Evolutionary conservation across 768 basidiomycete genomes (phyloP), one percentile per base, ranked within the genome.

Genomic region (Lactifluus piperatus): DNA sequence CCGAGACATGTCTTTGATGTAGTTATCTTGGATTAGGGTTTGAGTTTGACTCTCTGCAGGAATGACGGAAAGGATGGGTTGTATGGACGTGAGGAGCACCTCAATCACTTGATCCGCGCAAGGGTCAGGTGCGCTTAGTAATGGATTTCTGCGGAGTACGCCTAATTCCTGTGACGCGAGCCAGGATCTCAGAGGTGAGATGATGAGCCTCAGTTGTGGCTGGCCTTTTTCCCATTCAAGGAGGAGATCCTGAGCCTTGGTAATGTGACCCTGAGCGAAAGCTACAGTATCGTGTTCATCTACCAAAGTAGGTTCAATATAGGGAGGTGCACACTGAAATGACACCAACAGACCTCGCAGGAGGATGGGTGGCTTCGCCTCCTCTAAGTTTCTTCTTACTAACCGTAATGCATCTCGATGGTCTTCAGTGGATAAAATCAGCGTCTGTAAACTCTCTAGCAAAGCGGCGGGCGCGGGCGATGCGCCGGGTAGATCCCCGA

Each of bases 41-140:
- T 34, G 70, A 58, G 20, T 62, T 57, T 46, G 69, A 59, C 29
- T 51, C 18, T 68, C 57, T n/a, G 70, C 68, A 3, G 76, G 68
- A 62, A 75, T 76, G 54, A 66, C 71, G 10, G 74, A 67, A 14
- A 83, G 72, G 65, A 91, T 66, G 22, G 76, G 72, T 66, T 94
- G 92, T 22, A 86, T 77, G 32, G 76, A 76, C 30, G 89, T 70
- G 22, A 95, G 78, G 48, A 92, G 72, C 0, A 75, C 68, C 63
- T 86, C 80, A 64, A 94, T 79, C 55, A 88, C 66, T 3, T 63
- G 32, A 53, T 81, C 76, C 1, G 73, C 67, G 50, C 66, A 64
- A 24, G 62, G 70, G 54, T 37, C 20, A 62, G 37, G 51, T n/a
- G 52, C n/a, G 16, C 22, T 27, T 29, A 14, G 36, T n/a, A 14